Base-by-base conservation (phyloP, 2,329 filamentous ascomycete genomes). In the Pestalotiopsis sp. region DNA sequence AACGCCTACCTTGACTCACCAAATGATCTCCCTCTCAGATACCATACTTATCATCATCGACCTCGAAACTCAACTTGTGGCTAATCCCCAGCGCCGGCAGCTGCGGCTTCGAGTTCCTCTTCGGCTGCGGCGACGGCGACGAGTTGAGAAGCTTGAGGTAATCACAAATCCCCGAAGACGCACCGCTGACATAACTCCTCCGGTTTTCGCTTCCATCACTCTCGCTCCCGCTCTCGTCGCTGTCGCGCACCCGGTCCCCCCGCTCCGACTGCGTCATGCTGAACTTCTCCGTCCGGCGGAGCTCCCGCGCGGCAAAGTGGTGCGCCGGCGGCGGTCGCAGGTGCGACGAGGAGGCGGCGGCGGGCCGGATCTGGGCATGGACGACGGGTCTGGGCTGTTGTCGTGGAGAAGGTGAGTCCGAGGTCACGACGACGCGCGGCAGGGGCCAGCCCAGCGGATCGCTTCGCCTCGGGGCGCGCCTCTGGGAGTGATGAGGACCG, bases 151-250 rank as follows among this genome's bases (percentile, higher is more conserved):
- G 27, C 20, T 40, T 62, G 4, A 62, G 11, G 13, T 62, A 38
- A 36, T 62, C 59, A 40, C 31, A 38, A n/a, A 62, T 62, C 5
- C 27, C 31, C 59, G 59, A 62, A n/a, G 59, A 62, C 14, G 57
- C 57, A 59, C 57, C 57, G 23, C 31, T 62, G 27, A 40, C n/a
- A 7, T 36, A 27, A n/a, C 59, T 62, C 14, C 31, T 36, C 5
- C 59, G 5, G 27, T 62, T 17, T 3, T 36, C n/a, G 17, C 17
- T 6, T 4, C 20, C n/a, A 9, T 52, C 45, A 0, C 20, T 27
- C 3, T 36, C 31, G 27, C 59, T 62, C 4, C 57, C 45, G 45
- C 20, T 20, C 45, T 52, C 45, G 9, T 62, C 17, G 59, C 38
- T 25, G 58, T 60, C 58, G 13, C 59, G 25, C 14, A 62, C 31